phyloP scores from a whole-genome alignment of 805 yeast species.

The Brettanomyces naardenensis region DNA sequence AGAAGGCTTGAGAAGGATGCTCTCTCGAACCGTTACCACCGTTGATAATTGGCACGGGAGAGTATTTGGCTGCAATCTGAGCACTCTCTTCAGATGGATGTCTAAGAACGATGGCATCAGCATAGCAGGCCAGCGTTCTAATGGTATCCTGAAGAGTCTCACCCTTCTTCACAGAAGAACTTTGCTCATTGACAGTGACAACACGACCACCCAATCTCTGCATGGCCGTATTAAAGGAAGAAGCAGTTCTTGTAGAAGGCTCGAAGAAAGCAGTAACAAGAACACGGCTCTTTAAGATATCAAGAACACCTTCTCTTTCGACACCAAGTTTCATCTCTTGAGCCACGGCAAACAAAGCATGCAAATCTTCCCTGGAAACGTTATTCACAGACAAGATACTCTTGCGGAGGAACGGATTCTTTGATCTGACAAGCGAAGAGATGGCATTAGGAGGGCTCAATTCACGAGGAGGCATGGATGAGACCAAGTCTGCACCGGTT shows the following conservation, averaged over 20 bases:
- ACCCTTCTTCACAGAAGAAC: conserved; percentile 96
- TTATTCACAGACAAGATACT: conserved; percentile 85
- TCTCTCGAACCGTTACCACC: conserved; percentile 98
- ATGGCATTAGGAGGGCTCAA: conserved; percentile 75
- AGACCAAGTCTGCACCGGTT: conserved; percentile 62
- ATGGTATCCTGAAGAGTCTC: conserved; percentile 96
- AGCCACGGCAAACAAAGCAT: conserved; percentile 89
- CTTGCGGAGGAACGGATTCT: conserved; percentile 87
- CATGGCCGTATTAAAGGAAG: conserved; percentile 99
- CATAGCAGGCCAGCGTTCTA: conserved; percentile 88
- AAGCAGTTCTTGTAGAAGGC: conserved; percentile 95
- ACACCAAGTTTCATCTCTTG: conserved; percentile 97
- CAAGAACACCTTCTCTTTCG: conserved; percentile 92
- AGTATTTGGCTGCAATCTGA: conserved; percentile 88
- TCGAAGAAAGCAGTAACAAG: conserved; percentile 95
- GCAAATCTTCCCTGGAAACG: conserved; percentile 81
- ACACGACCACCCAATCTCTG: conserved; percentile 98
- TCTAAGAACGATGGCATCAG: conserved; percentile 95
- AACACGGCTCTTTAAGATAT: conserved; percentile 81
- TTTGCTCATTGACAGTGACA: conserved; percentile 72
- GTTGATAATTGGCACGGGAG: conserved; percentile 94
- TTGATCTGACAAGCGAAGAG: conserved; percentile 63
- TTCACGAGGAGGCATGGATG: conserved; percentile 65
- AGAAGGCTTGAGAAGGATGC: conserved; percentile 98
- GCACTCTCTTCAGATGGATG: conserved; percentile 93